phyloP scores from a whole-genome alignment of 129 eudicot species.

The Arctium minus region DNA sequence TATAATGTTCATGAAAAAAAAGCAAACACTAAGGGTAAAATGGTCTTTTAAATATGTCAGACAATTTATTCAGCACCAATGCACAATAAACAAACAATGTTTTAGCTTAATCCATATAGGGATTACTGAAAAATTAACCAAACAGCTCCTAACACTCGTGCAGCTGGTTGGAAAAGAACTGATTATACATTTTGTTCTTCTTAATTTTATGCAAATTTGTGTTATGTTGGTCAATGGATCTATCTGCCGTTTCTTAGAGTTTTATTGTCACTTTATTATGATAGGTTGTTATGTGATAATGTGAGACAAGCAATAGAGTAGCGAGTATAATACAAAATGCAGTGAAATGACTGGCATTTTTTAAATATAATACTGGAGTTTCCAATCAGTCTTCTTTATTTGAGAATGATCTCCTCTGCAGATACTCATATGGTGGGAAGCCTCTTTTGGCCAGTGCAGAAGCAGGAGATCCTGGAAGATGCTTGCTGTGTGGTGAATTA shows the following conservation, averaged over 20 bases:
- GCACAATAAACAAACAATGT: background rate
- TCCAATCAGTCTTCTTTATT: background rate
- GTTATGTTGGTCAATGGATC: background rate
- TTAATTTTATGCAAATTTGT: background rate
- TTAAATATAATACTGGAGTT: background rate
- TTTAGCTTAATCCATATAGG: background rate
- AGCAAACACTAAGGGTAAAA: background rate
- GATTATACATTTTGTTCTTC: background rate
- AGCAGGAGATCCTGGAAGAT: conserved; percentile 47
- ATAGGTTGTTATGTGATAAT: background rate
- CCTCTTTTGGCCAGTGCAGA: conserved; percentile 69
- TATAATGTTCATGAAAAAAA: background rate
- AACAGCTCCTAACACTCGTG: background rate
- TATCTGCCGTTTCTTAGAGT: background rate
- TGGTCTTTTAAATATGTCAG: background rate
- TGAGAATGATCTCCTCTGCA: conserved; percentile 26
- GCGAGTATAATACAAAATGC: background rate
- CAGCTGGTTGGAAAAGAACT: background rate
- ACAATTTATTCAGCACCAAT: too few species aligned
- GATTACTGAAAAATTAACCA: background rate
- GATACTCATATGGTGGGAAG: conserved; percentile 78
- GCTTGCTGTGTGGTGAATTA: conserved; percentile 69
- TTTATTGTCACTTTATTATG: background rate
- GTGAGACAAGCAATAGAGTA: background rate
- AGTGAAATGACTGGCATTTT: background rate